Conservation (phyloP, 2,329 filamentous ascomycete genomes). For the Ophiocordyceps camponoti-floridani region DNA sequence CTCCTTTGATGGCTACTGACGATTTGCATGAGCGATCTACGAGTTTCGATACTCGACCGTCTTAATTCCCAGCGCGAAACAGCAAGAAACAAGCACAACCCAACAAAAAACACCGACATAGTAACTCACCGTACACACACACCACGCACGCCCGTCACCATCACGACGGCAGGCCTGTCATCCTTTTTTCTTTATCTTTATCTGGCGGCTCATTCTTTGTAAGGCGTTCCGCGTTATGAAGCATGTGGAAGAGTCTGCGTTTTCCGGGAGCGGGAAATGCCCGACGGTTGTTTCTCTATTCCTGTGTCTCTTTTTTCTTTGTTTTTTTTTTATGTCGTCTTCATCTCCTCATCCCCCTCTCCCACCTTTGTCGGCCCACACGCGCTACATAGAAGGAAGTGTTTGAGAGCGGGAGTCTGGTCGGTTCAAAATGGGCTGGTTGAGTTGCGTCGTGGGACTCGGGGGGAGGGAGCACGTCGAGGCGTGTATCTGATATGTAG, state of each 20-base stretch:
- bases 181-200: slow-evolving; percentile 5
- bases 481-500: slow-evolving; percentile 2
- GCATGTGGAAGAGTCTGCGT: slow-evolving; percentile 5
- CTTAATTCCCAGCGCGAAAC: not conserved
- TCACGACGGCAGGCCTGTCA: slow-evolving; percentile 2
- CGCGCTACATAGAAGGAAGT: not conserved
- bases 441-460: not conserved
- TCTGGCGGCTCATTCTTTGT: slow-evolving; percentile 5
- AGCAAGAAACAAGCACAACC: not conserved
- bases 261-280: slow-evolving; percentile 6
- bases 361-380: not conserved
- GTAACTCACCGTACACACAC: slow-evolving; percentile 1
- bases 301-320: slow-evolving; percentile 2
- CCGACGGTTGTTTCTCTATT: slow-evolving; percentile 1
- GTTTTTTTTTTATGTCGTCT: slow-evolving; percentile 6
- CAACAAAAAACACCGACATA: slow-evolving; percentile 1
- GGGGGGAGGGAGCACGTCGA: not conserved
- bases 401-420: not conserved
- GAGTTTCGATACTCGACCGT: slow-evolving; percentile 10
- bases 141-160: slow-evolving; percentile 2
- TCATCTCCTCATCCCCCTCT: not conserved
- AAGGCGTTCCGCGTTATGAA: slow-evolving; percentile 14
- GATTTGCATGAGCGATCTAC: slow-evolving; percentile 34
- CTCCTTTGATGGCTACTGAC: slow-evolving; percentile 14
- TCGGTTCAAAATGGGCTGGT: no score